Evolutionary conservation across 2,329 filamentous ascomycete species (phyloP), one percentile per base, ranked within the genome.

Genomic region (Samsoniella hepiali): DNA sequence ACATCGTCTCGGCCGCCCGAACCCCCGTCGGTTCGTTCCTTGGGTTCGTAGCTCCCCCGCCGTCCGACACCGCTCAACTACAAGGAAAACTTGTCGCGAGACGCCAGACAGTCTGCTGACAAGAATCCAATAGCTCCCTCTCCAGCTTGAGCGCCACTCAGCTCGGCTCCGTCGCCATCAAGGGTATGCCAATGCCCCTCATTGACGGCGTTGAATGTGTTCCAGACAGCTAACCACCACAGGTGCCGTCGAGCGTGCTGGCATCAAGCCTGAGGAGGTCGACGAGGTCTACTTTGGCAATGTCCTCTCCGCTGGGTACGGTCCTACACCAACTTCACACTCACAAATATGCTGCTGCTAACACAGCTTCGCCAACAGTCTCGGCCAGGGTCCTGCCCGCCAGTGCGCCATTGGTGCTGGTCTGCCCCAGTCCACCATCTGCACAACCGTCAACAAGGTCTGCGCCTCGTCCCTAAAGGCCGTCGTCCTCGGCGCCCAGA

Each of bases 271-370:
- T 62, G 87, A 93, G 72, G 87, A 96, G 75, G 91, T 99, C 64
- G 88, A 99, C 75, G 95, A 99, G 78, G 92, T 99, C 74, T 96
- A 95, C 83, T 96, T 97, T 75, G 95, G 95, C 78, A 99, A 99
- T 82, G 95, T 99, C 69, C 86, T 99, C 72, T 96, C 93, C 65
- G 95, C 94, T 76, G 93, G 94, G 93, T 97, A 84, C 71, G 83
- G 73, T 44, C 17, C 22, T 45, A 22, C 45, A 61, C 42, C 11
- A 27, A 60, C 22, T 58, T 40, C 31, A n/a, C 11, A 32, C 3
- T 27, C 29, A 13, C 40, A 22, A 17, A 15, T 15, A 15, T 15
- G 1, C 6, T 22, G 38, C 1, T 51, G 7, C 57, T 58, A 57
- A 64, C 38, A 22, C 11, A 38, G 3, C 65, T 63, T 56, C 45